These are phyloP conservation scores for Colletotrichum lentis DNA, from an alignment of 2,329 filamentous ascomycete species.

Conservation along the genomic window DNA sequence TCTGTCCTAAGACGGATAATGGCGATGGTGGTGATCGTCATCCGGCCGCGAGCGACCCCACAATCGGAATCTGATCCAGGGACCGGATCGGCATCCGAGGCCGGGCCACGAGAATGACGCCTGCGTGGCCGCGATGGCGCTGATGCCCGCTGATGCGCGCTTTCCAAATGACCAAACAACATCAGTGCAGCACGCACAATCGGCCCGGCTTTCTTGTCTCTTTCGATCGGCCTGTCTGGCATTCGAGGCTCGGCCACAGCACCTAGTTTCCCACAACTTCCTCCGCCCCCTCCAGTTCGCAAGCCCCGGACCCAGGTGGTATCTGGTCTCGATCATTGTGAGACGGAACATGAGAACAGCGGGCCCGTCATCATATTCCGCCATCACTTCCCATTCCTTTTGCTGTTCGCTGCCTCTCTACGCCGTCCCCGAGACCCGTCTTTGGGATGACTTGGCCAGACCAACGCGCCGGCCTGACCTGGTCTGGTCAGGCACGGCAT, in stretches of 20 bases:
- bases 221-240: slow-evolving; percentile 19
- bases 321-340: slow-evolving; percentile 25
- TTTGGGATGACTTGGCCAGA: slow-evolving; percentile 11
- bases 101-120: slow-evolving; percentile 18
- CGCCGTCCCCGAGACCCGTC: slow-evolving; percentile 24
- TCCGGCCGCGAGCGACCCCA: slow-evolving; percentile 10
- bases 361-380: slow-evolving; percentile 17
- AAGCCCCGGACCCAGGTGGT: slow-evolving; percentile 30
- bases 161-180: not conserved
- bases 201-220: slow-evolving; percentile 19
- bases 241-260: slow-evolving; percentile 3
- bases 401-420: slow-evolving; percentile 8
- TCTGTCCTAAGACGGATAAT: slow-evolving; percentile 6
- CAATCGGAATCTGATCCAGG: slow-evolving; percentile 5
- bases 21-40: slow-evolving; percentile 14
- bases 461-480: slow-evolving; percentile 11
- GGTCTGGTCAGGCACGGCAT: slow-evolving; percentile 7
- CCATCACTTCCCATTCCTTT: slow-evolving; percentile 21
- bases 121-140: not conserved
- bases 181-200: not conserved
- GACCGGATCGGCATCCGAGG: slow-evolving; percentile 22
- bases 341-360: slow-evolving; percentile 33
- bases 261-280: slow-evolving; percentile 19
- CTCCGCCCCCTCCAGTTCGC: slow-evolving; percentile 32
- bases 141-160: not conserved